Base-by-base conservation (phyloP, 2,329 filamentous ascomycete genomes). In the Aspergillus sergii region DNA sequence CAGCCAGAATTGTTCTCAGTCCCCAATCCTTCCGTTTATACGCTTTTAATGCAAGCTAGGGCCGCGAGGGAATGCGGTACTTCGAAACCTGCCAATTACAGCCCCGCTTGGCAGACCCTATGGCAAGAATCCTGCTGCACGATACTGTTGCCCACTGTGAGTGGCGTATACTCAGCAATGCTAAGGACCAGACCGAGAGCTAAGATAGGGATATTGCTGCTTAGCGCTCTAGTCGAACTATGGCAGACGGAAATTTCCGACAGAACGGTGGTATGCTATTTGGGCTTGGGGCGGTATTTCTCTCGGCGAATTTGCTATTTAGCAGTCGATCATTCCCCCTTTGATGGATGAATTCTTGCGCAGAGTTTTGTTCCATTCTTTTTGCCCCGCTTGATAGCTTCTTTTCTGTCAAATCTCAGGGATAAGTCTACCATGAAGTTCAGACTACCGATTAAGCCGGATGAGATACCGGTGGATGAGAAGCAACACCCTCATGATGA, bases 401-500 rank as follows among this genome's bases (percentile, higher is more conserved):
- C 3, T 23, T n/a, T 19, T 30, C 16, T 50, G 46, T 28, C 26
- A 28, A 23, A 5, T 10, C 30, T 14, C 19, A 36, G 51, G 30
- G 19, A 19, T 11, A 23, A 54, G 30, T 19, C 46, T 36, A 36
- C 8, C 51, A 54, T 54, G 51, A 36, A 36, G 30, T 54, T 54
- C 30, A n/a, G 57, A 48, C 45, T 55, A n/a, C 34, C 54, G 11
- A n/a, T 61, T 21, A 61, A 50, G 34, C 45, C 59, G 16, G 45
- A 61, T 34, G 59, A 61, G 43, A 43, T 61, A 26, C 59, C 45
- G 34, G 54, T 61, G 19, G 36, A 45, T 7, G 59, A 57, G 54
- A 39, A 61, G 34, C 32, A 23, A 4, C 58, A 61, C 4, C n/a
- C 34, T 36, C 10, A 54, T 28, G 53, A 55, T 36, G 59, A 39